Evolutionary conservation across 2,329 filamentous ascomycete genomes (phyloP), one percentile per base, ranked within the genome.

Genomic region (Penicillium palitans): DNA sequence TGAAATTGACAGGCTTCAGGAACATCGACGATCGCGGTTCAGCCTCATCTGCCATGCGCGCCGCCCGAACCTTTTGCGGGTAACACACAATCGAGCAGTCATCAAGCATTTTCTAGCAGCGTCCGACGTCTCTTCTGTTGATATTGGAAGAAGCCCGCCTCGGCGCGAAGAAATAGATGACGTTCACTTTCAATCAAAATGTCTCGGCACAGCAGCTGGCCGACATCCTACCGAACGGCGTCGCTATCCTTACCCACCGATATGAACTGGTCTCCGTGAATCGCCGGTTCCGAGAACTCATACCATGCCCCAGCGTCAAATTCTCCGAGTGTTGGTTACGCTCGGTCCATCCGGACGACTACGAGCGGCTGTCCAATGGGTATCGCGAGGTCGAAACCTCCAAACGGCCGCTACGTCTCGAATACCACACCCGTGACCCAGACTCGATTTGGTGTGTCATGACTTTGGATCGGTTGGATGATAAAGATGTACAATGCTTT

Each of bases 181-280:
- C 55, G 21, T 47, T 52, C 35, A 39, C 33, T 46, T 61, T 61
- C 37, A 37, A 37, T 21, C 21, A 31, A 15, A 54, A 57, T 29
- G 41, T 57, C 19, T 62, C 67, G 8, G 68, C 68, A 13, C 63
- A 71, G 40, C 59, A 70, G 52, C 63, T 71, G 42, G 68, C 66
- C n/a, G 65, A 71, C 49, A 61, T 68, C 1, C 52, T 70, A 4
- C 69, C 69, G 6, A 62, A 52, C 35, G 66, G 66, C 6, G 27
- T 70, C 19, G 67, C 63, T 1, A 61, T 71, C 24, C 49, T 70
- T 39, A 62, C 65, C 48, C 35, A 61, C 19, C 42, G 44, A 48
- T 63, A 70, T 31, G 53, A 66, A 27, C 31, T 55, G 6, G 49
- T 68, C 13, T 69, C 64, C 19, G 46, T 55, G 7, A 71, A 69